A percentile compares a stretch with the other conserved stretches of the same genome.
Evolutionary conservation across 192 early-diverging fungal species (phyloP).

Genomic region (Martensiomyces pterosporus): DNA sequence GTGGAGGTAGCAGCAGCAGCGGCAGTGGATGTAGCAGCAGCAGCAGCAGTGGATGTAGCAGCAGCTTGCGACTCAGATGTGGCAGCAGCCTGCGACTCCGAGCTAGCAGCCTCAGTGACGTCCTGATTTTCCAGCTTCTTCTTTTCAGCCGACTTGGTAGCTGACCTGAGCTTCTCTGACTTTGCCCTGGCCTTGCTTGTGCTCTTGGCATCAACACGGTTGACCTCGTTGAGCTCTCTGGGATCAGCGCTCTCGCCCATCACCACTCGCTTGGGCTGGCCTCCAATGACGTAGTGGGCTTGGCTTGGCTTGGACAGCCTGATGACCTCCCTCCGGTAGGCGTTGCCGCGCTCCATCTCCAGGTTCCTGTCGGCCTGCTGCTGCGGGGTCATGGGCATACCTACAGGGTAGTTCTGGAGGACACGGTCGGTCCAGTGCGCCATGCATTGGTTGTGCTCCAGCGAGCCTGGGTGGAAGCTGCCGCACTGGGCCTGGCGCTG

Average conservation of each 20-base stretch:
- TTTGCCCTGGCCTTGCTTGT: background rate
- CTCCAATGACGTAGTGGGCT: conserved; percentile 24
- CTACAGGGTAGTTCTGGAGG: conserved; percentile 30
- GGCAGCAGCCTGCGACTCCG: background rate
- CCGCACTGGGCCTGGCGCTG: conserved; percentile 42
- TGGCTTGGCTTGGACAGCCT: conserved; percentile 19
- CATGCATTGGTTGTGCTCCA: conserved; percentile 52
- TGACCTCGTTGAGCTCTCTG: background rate
- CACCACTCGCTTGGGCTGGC: background rate
- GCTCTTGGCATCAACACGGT: background rate
- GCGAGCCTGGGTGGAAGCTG: conserved; percentile 20
- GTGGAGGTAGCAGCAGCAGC: background rate
- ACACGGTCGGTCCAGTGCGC: conserved; percentile 46
- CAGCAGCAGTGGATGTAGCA: background rate
- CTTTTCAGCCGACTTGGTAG: background rate
- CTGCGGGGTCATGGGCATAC: conserved; percentile 22
- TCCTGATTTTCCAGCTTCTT: background rate
- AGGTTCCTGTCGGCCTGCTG: conserved; percentile 21
- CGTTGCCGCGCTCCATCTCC: conserved; percentile 14
- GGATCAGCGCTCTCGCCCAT: background rate
- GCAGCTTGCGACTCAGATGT: no score
- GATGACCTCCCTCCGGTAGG: conserved; percentile 24
- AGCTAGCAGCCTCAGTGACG: conserved; percentile 1
- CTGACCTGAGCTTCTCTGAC: background rate
- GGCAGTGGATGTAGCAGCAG: background rate